Percentiles rank a stretch among this genome's conserved stretches.
Evolutionary conservation across 352 stramenopile genomes (phyloP).

Genomic region (Phytophthora cryptogea): DNA sequence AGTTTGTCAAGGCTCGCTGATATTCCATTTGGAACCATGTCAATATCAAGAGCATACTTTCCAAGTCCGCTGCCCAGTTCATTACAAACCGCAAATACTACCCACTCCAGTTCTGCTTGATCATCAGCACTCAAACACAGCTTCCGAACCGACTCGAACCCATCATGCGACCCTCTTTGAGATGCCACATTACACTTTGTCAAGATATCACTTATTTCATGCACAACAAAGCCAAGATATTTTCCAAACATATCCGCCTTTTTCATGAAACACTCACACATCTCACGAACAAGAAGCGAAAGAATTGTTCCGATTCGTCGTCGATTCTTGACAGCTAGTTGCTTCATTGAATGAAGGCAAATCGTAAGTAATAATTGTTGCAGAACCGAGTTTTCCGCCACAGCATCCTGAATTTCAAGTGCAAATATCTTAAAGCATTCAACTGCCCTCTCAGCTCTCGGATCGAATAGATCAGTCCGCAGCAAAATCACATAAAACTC

Average conservation of each 20-base stretch:
- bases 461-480: slow-evolving; percentile 39
- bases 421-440: slow-evolving; percentile 74
- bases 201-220: slow-evolving; percentile 76
- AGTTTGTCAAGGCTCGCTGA: slow-evolving; percentile 76
- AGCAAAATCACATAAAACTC: slow-evolving; percentile 70
- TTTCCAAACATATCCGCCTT: slow-evolving; percentile 73
- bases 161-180: slow-evolving; percentile 3
- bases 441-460: slow-evolving; percentile 52
- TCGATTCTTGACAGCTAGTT: slow-evolving; percentile 37
- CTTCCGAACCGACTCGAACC: background rate
- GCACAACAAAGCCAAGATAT: slow-evolving; percentile 77
- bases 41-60: slow-evolving; percentile 75
- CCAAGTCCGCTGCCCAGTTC: slow-evolving; percentile 68
- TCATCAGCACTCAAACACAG: slow-evolving; percentile 52
- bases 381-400: slow-evolving; percentile 46
- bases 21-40: slow-evolving; percentile 59
- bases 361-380: slow-evolving; percentile 76
- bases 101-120: slow-evolving; percentile 73
- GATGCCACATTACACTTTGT: slow-evolving; percentile 22
- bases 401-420: slow-evolving; percentile 42
- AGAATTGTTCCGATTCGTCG: slow-evolving; percentile 41
- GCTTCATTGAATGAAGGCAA: slow-evolving; percentile 67
- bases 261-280: slow-evolving; percentile 71
- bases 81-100: slow-evolving; percentile 81
- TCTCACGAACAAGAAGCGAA: slow-evolving; percentile 59